Evolutionary conservation across 441 rosid genomes (phyloP), one percentile per base, ranked within the genome.

Genomic region (Pelargonium exstipulatum): DNA sequence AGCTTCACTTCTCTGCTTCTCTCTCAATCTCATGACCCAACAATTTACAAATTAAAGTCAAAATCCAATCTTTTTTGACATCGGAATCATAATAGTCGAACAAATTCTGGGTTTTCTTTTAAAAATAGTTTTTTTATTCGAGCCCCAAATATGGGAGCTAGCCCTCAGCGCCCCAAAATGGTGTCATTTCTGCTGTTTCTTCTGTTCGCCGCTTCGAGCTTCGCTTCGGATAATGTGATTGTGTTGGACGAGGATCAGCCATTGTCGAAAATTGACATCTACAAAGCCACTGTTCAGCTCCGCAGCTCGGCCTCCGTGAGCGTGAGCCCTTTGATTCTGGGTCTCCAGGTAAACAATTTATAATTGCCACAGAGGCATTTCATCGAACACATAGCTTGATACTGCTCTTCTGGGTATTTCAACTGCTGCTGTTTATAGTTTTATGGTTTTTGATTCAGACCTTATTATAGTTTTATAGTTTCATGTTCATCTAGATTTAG

Each of bases 281-380:
- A 80, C 58, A 80, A 74, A 57, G 53, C 84, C 1, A 64, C 65
- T 57, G n/a, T 78, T 5, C 82, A 79, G 22, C 76, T 85, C 32
- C 65, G 17, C 29, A 75, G 67, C 57, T 69, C 78, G 1, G 87
- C 83, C 60, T 64, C 73, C 9, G 18, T 87, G 20, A 73, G 48
- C 8, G 86, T 86, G 0, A 64, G 73, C 20, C 88, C 90, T 5
- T 8, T 0, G n/a, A 29, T 74, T 78, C 86, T 87, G 68, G 94
- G 91, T 57, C 58, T 68, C 0, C 58, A 83, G 82, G 91, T 81
- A 66, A 51, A 20, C 7, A n/a, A 5, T 7, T n/a, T 55, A n/a
- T 12, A n/a, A 42, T 9, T 9, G 22, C 46, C 18, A 9, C 43
- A 32, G 18, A 4, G 24, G 40, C 22, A 16, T 37, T 64, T 32